A percentile compares a stretch with the other conserved stretches of the same genome.
phyloP scores from a whole-genome alignment of 2,329 filamentous ascomycete genomes.

The Aspergillus sp. region DNA sequence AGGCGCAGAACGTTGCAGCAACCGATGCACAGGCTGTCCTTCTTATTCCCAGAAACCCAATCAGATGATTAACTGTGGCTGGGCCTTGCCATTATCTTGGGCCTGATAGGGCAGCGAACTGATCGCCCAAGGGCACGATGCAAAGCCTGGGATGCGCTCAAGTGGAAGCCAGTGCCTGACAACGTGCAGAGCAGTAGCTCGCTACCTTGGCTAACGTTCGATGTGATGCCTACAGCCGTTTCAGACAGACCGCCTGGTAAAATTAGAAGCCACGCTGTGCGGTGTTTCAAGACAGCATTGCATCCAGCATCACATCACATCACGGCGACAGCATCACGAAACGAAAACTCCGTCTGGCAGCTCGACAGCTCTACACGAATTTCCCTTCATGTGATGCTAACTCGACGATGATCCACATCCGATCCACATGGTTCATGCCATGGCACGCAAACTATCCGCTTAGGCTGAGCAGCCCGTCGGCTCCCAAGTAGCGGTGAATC shows the following conservation, averaged over 20 bases:
- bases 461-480: background rate
- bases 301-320: background rate
- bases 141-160: background rate
- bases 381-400: background rate
- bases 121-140: background rate
- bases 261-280: background rate
- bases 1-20: too few relatives aligned
- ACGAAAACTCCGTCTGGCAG: background rate
- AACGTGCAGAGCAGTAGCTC: background rate
- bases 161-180: background rate
- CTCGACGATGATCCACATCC: background rate
- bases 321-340: background rate
- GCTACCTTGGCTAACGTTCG: background rate
- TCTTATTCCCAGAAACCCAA: too few relatives aligned
- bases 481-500: constrained; percentile 10
- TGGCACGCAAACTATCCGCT: background rate
- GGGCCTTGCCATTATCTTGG: background rate
- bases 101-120: background rate
- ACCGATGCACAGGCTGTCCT: too few relatives aligned
- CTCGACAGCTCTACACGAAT: background rate
- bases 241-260: background rate
- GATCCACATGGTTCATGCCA: background rate
- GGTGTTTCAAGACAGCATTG: background rate
- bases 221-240: background rate
- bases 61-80: background rate